Evolutionary conservation across 495 filamentous ascomycete genomes (phyloP).

Genomic region (Collariella sp.): DNA sequence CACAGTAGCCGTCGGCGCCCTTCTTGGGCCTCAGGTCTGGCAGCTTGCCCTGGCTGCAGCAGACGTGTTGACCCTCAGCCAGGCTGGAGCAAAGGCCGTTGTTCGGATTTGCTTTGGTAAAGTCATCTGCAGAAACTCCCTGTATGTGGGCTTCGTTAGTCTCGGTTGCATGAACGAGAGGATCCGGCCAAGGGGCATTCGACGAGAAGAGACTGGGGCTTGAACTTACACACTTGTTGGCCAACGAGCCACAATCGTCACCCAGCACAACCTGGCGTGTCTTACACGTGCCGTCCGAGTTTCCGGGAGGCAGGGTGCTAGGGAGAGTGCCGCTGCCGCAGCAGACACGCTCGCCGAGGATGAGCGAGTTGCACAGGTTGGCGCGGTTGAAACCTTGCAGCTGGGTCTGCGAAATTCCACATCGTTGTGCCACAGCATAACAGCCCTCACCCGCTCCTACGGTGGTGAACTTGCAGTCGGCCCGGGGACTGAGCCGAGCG

Average conservation of each 20-base stretch:
- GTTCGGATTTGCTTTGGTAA: constrained; percentile 30
- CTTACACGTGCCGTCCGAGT: constrained; percentile 24
- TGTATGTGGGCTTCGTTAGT: too few relatives aligned
- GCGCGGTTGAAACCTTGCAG: constrained; percentile 16
- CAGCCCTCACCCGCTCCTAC: background rate
- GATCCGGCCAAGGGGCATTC: too few relatives aligned
- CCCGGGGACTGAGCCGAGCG: background rate
- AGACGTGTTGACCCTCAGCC: constrained; percentile 6
- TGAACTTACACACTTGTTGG: too few relatives aligned
- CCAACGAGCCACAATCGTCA: constrained; percentile 33
- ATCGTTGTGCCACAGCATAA: background rate
- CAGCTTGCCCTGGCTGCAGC: constrained; percentile 12
- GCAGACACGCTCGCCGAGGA: constrained; percentile 34
- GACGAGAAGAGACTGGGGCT: too few relatives aligned
- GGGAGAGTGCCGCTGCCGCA: constrained; percentile 27
- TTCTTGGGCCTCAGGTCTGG: constrained; percentile 25
- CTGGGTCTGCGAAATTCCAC: constrained; percentile 14
- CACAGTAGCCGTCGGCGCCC: constrained; percentile 30
- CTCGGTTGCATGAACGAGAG: too few relatives aligned
- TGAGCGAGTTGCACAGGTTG: constrained; percentile 29
- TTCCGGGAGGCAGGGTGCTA: constrained; percentile 12
- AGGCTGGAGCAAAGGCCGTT: constrained; percentile 27
- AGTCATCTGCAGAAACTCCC: constrained; percentile 21
- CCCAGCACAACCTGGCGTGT: constrained; percentile 13
- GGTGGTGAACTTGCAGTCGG: background rate